Conservation (phyloP, 495 filamentous ascomycete species). For the Daldinia concentrica region DNA sequence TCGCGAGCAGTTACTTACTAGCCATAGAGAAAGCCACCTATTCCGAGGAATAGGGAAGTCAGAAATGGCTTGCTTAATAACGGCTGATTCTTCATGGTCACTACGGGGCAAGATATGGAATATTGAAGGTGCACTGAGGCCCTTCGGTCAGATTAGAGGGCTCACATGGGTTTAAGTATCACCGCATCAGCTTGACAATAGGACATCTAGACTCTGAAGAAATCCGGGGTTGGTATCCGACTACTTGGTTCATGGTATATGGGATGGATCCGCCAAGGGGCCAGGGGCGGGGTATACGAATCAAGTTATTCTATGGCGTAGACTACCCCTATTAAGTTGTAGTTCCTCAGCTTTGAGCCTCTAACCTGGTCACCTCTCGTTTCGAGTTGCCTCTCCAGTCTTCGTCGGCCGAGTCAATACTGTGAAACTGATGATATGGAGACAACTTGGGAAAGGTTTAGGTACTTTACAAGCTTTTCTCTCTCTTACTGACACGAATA, state of each 20-base stretch:
- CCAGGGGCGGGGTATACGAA: constrained; percentile 24
- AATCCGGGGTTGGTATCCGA: constrained; percentile 28
- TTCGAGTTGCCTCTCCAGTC: not conserved
- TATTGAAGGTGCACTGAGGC: not conserved
- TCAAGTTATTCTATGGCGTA: not conserved
- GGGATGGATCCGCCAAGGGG: constrained; percentile 18
- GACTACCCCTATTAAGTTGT: constrained; percentile 4
- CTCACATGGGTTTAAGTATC: constrained; percentile 30
- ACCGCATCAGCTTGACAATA: constrained; percentile 6
- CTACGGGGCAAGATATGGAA: not conserved
- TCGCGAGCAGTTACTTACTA: constrained; percentile 36
- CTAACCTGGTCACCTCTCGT: constrained; percentile 1
- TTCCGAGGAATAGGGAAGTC: constrained; percentile 48
- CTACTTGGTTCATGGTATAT: constrained; percentile 31
- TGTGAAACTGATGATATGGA: no score
- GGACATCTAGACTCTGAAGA: constrained; percentile 6
- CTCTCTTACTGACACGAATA: not conserved
- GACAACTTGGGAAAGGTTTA: no score
- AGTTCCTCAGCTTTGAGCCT: constrained; percentile 6
- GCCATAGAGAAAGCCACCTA: constrained; percentile 50
- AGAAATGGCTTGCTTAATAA: constrained; percentile 48
- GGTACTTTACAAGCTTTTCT: no score
- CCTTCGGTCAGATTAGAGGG: not conserved
- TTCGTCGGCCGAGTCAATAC: not conserved
- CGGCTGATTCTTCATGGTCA: constrained; percentile 18